These are phyloP conservation scores for Amanita rubescens DNA, from an alignment of 768 basidiomycete genomes.

Conservation along the genomic window DNA sequence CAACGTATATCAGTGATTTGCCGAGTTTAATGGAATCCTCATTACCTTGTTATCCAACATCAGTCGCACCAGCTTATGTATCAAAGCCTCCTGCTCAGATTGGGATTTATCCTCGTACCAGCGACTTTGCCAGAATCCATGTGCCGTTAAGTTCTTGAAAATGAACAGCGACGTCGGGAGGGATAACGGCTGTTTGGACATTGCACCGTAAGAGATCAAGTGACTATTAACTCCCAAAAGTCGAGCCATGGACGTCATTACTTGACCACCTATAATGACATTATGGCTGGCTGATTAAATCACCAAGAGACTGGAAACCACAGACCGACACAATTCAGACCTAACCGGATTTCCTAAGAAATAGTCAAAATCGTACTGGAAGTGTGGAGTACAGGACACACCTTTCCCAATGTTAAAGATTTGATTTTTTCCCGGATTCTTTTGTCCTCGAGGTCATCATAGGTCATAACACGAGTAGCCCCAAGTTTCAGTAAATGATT, in stretches of 20 bases:
- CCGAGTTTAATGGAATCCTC: not conserved
- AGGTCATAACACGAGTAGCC: constrained; percentile 71
- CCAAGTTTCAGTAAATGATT: constrained; percentile 51
- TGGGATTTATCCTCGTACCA: constrained; percentile 53
- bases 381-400: constrained; percentile 18
- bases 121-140: constrained; percentile 73
- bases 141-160: constrained; percentile 72
- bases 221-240: constrained; percentile 62
- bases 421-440: constrained; percentile 45
- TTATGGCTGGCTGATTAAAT: not conserved
- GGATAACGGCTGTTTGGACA: constrained; percentile 77
- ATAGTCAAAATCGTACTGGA: not conserved
- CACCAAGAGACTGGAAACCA: not conserved
- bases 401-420: constrained; percentile 59
- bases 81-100: constrained; percentile 43
- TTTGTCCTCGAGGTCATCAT: constrained; percentile 63
- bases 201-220: constrained; percentile 83
- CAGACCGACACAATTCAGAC: constrained; percentile 42
- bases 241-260: constrained; percentile 62
- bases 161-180: constrained; percentile 77
- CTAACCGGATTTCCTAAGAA: constrained; percentile 35
- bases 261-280: constrained; percentile 40
- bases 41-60: constrained; percentile 48
- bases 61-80: constrained; percentile 43
- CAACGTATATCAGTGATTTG: not conserved